Evolutionary conservation across 192 early-diverging fungal genomes (phyloP).

Genomic region (Funneliformis geosporum): DNA sequence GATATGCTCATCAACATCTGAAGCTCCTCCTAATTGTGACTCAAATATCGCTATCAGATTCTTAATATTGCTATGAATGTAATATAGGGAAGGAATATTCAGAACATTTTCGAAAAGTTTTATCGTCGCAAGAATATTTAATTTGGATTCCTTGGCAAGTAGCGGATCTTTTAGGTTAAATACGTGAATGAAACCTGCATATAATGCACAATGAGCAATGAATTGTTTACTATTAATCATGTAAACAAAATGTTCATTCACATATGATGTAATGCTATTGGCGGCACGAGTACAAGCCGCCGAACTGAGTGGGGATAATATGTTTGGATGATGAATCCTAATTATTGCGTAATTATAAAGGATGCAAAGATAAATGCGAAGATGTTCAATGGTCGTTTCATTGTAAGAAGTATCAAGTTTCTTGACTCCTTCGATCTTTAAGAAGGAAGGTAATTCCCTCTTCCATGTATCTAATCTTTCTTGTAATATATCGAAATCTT

Average conservation of each 20-base stretch:
- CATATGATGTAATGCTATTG: constrained; percentile 11
- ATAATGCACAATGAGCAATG: constrained; percentile 20
- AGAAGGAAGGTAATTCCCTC: constrained; percentile 7
- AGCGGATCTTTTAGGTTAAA: not conserved
- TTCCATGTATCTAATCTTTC: constrained; percentile 10
- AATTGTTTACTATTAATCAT: constrained; percentile 28
- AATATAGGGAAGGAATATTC: constrained; percentile 2
- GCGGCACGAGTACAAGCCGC: not conserved
- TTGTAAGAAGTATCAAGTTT: not conserved
- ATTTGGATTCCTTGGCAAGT: not conserved
- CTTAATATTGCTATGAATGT: not conserved
- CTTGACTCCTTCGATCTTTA: not conserved
- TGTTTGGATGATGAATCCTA: constrained; percentile 18
- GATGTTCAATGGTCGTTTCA: constrained; percentile 24
- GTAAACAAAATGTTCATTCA: constrained; percentile 11
- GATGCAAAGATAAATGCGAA: constrained; percentile 18
- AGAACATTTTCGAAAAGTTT: constrained; percentile 1
- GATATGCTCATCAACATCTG: constrained; percentile 12
- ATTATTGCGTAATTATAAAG: constrained; percentile 28
- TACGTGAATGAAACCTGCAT: constrained; percentile 28
- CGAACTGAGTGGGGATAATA: not conserved
- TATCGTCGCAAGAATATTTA: not conserved
- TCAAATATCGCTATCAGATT: constrained; percentile 17
- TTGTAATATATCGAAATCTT: not conserved
- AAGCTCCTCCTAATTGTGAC: not conserved